Base-by-base conservation (phyloP, 805 yeast genomes). In the Nakazawaea ambrosiae region DNA sequence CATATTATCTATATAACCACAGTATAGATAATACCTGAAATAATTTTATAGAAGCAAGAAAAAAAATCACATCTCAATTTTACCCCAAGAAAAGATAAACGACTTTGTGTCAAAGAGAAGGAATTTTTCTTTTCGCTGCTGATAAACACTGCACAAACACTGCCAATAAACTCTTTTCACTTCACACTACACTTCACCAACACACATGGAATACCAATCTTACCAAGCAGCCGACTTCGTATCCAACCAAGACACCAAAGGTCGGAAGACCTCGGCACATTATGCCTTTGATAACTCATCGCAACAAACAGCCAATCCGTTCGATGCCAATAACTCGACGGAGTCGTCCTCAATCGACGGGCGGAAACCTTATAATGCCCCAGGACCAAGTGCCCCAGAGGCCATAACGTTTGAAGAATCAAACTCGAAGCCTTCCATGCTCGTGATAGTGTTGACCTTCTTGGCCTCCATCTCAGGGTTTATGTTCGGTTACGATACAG, bases 401-500 rank as follows among this genome's bases (percentile, higher is more conserved):
- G 15, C 8, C 16, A 7, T 7, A 6, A 8, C 7, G 12, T 26
- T 26, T 26, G 15, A 26, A 26, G 28, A 14, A 6, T 26, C 28
- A 11, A 14, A 26, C 16, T 26, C 28, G 14, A 14, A 11, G 15
- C 71, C 72, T 3, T 55, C 75, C 14, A 45, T 46, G 4, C 46
- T 69, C 41, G 71, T 71, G 22, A 45, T 68, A 12, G 45, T 59
- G n/a, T 53, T 72, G 35, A 71, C 78, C 1, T 52, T 67, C 27
- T 64, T 69, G 14, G 67, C 76, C 3, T 73, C 78, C 12, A 67
- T 73, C 18, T 70, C 76, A 0, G 80, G 80, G 2, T 71, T 73
- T 49, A 69, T 73, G 76, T 73, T 73, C 51, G 80, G 80, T 8
- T 73, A 73, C 48, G 80, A 73, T 48, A 73, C 80, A 4, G 80